Evolutionary conservation across 2,329 filamentous ascomycete genomes (phyloP).

Genomic region (Epichloe bromicola): DNA sequence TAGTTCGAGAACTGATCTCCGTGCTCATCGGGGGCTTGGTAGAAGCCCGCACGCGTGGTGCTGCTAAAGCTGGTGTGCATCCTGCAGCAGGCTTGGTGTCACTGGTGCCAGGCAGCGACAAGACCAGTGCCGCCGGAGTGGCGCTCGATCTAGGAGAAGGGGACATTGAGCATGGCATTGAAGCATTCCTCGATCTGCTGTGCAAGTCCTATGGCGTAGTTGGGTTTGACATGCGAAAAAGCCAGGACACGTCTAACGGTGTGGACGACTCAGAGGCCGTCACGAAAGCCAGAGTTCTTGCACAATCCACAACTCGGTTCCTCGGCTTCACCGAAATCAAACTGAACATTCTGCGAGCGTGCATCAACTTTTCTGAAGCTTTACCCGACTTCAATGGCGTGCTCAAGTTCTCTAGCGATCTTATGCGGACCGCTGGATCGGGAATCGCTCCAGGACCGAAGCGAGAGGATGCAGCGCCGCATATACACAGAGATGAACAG

Average conservation of each 20-base stretch:
- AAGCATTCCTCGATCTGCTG: conserved; percentile 46
- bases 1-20: conserved; percentile 73
- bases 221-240: conserved; percentile 26
- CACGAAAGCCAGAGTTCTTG: conserved; percentile 43
- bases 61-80: conserved; percentile 92
- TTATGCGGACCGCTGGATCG: conserved; percentile 71
- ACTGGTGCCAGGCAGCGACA: conserved; percentile 43
- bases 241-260: conserved; percentile 11
- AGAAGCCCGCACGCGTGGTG: conserved; percentile 81
- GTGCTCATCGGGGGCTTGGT: conserved; percentile 75
- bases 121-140: conserved; percentile 36
- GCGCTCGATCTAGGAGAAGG: conserved; percentile 47
- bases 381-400: conserved; percentile 84
- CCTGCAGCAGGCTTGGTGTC: conserved; percentile 77
- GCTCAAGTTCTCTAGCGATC: conserved; percentile 71
- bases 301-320: conserved; percentile 42
- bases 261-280: conserved; percentile 37
- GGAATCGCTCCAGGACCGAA: conserved; percentile 62
- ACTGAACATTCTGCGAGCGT: conserved; percentile 74
- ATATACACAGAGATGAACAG: conserved; percentile 72
- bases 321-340: conserved; percentile 76
- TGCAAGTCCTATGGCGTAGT: conserved; percentile 54
- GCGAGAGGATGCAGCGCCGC: conserved; percentile 55
- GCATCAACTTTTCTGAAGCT: conserved; percentile 87
- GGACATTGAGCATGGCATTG: conserved; percentile 54